These are phyloP conservation scores for Venustampulla echinocandica DNA, from an alignment of 495 filamentous ascomycete species.

Conservation along the genomic window DNA sequence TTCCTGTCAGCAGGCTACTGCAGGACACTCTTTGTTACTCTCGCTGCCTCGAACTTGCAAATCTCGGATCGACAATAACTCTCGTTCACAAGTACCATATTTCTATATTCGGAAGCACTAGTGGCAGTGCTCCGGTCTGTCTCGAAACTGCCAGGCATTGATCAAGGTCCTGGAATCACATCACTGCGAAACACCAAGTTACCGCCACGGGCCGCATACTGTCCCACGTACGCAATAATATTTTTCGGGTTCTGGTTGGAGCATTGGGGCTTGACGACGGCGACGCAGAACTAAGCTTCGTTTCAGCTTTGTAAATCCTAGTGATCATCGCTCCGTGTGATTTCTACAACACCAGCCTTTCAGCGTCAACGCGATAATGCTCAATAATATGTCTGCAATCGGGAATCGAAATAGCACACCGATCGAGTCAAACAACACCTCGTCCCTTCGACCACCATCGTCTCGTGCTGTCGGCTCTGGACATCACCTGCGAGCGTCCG, in stretches of 20 bases:
- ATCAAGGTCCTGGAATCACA: slow-evolving; percentile 10
- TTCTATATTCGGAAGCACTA: slow-evolving; percentile 10
- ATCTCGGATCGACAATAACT: slow-evolving; percentile 4
- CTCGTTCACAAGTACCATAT: slow-evolving; percentile 2
- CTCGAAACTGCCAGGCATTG: slow-evolving; percentile 13
- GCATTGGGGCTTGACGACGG: slow-evolving; percentile 16
- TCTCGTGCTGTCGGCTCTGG: slow-evolving; percentile 69
- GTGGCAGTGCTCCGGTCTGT: background rate
- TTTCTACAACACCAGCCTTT: slow-evolving; percentile 15
- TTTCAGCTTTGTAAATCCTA: slow-evolving; percentile 22
- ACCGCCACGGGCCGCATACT: slow-evolving; percentile 13
- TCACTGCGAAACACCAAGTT: slow-evolving; percentile 11
- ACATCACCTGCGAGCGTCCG: slow-evolving; percentile 87
- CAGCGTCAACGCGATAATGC: slow-evolving; percentile 29
- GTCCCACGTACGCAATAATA: slow-evolving; percentile 9
- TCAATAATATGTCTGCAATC: slow-evolving; percentile 54
- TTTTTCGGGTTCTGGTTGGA: slow-evolving; percentile 10
- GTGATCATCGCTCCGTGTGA: slow-evolving; percentile 3
- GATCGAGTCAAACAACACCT: slow-evolving; percentile 64
- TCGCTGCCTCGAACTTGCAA: background rate
- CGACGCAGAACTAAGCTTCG: slow-evolving; percentile 18
- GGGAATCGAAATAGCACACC: slow-evolving; percentile 97
- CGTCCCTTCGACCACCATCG: slow-evolving; percentile 82
- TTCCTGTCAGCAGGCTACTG: slow-evolving; percentile 20
- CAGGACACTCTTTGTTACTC: slow-evolving; percentile 9